A percentile compares a stretch with the other conserved stretches of the same genome.
phyloP scores from a whole-genome alignment of 495 filamentous ascomycete species.

The Xeromyces bisporus region DNA sequence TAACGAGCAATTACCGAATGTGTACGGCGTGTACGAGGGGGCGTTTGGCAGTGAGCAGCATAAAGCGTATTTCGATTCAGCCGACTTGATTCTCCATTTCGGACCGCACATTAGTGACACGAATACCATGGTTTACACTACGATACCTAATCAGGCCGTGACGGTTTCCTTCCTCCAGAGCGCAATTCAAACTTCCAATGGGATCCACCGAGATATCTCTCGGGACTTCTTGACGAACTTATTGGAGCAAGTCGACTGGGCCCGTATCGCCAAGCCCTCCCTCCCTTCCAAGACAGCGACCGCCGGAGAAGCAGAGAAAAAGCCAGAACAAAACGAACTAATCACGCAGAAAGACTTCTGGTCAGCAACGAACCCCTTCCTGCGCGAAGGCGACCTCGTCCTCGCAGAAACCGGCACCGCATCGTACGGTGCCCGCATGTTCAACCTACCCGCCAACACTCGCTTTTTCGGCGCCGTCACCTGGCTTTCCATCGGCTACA shows the following conservation, averaged over 20 bases:
- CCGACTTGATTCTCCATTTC: constrained; percentile 18
- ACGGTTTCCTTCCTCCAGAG: constrained; percentile 15
- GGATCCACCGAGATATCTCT: no score
- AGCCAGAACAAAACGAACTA: neutral
- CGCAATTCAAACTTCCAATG: constrained; percentile 12
- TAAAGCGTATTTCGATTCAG: constrained; percentile 13
- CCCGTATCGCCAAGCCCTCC: no score
- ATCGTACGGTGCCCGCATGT: constrained; percentile 14
- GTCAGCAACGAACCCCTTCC: constrained; percentile 11
- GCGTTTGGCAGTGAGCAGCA: constrained; percentile 8
- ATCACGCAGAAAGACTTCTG: constrained; percentile 20
- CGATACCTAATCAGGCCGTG: constrained; percentile 10
- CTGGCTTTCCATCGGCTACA: constrained; percentile 31
- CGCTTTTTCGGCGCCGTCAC: constrained; percentile 20
- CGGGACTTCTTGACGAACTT: no score
- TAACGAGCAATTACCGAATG: constrained; percentile 18
- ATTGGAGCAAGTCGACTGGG: no score
- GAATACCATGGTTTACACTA: constrained; percentile 9
- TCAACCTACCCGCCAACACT: constrained; percentile 14
- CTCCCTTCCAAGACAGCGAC: constrained; percentile 4
- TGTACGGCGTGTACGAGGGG: constrained; percentile 20
- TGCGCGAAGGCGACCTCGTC: constrained; percentile 21
- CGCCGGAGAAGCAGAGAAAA: constrained; percentile 1
- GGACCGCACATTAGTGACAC: constrained; percentile 21
- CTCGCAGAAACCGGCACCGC: constrained; percentile 27